These are phyloP conservation scores for Pythium aquatile DNA, from an alignment of 352 stramenopile species.

Conservation along the genomic window DNA sequence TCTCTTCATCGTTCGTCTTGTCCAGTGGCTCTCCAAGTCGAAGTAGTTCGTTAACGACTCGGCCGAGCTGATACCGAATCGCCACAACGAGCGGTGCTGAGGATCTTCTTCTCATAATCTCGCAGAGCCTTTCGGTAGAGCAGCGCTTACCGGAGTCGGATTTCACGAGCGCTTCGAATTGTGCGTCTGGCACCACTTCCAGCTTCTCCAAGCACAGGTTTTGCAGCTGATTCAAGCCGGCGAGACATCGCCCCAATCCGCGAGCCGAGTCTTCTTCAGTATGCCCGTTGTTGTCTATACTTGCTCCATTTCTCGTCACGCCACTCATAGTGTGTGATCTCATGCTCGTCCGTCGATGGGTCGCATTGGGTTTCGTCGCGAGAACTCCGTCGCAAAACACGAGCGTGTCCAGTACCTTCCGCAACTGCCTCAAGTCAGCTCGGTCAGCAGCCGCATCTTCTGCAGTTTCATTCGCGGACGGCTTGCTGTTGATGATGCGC, in stretches of 20 bases:
- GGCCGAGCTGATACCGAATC: constrained; percentile 76
- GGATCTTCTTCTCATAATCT: constrained; percentile 60
- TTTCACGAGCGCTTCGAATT: constrained; percentile 58
- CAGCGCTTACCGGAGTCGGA: constrained; percentile 63
- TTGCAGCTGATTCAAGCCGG: constrained; percentile 38
- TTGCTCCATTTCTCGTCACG: constrained; percentile 9
- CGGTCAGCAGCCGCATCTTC: neutral
- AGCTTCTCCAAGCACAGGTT: constrained; percentile 55
- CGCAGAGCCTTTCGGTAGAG: constrained; percentile 63
- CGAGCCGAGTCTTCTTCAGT: constrained; percentile 8
- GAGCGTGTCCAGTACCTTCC: constrained; percentile 42
- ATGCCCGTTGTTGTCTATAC: constrained; percentile 14
- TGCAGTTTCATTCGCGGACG: neutral
- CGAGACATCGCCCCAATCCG: constrained; percentile 15
- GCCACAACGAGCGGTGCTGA: constrained; percentile 65
- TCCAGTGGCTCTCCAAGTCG: constrained; percentile 52
- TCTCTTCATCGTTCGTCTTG: constrained; percentile 40
- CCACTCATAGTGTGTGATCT: constrained; percentile 12
- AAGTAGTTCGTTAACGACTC: constrained; percentile 79
- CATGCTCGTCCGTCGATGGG: constrained; percentile 21
- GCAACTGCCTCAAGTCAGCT: constrained; percentile 24
- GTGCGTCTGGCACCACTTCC: constrained; percentile 40
- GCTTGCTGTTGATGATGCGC: constrained; percentile 23
- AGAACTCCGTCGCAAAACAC: constrained; percentile 63
- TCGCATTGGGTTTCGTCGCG: constrained; percentile 34